Conservation (phyloP, 2,329 filamentous ascomycete species). For the Phaeosphaeria sp. region DNA sequence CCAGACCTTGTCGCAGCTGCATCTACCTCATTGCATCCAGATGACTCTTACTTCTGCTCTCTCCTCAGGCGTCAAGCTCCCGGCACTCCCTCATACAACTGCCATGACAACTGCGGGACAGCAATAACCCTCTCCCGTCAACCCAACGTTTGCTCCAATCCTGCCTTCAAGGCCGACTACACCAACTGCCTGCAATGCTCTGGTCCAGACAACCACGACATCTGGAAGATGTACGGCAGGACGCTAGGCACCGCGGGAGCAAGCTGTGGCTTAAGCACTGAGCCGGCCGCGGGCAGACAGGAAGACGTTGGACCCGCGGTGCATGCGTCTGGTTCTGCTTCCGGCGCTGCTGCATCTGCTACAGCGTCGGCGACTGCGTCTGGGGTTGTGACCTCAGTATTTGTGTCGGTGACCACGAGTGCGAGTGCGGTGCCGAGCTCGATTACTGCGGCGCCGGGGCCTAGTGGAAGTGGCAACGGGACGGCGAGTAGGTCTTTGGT, state of each 20-base stretch:
- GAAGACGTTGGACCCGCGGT: constrained; percentile 21
- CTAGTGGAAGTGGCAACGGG: constrained; percentile 14
- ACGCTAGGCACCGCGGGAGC: constrained; percentile 44
- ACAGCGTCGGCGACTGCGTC: constrained; percentile 2
- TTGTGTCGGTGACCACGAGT: constrained; percentile 2
- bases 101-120: constrained; percentile 60
- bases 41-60: constrained; percentile 20
- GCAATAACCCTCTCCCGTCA: constrained; percentile 47
- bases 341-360: too few species aligned
- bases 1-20: constrained; percentile 18
- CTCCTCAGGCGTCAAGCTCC: constrained; percentile 56
- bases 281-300: constrained; percentile 27
- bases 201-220: constrained; percentile 50
- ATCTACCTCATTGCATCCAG: constrained; percentile 11
- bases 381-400: constrained; percentile 4
- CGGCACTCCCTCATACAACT: constrained; percentile 55
- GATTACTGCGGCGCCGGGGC: constrained; percentile 2
- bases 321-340: constrained; percentile 9
- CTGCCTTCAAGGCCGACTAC: constrained; percentile 52
- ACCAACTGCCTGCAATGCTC: constrained; percentile 55
- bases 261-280: constrained; percentile 25
- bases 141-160: constrained; percentile 48
- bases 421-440: constrained; percentile 3
- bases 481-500: constrained; percentile 23
- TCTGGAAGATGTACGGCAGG: constrained; percentile 55